These are phyloP conservation scores for Starmerella geochares DNA, from an alignment of 805 yeast species.

Conservation along the genomic window DNA sequence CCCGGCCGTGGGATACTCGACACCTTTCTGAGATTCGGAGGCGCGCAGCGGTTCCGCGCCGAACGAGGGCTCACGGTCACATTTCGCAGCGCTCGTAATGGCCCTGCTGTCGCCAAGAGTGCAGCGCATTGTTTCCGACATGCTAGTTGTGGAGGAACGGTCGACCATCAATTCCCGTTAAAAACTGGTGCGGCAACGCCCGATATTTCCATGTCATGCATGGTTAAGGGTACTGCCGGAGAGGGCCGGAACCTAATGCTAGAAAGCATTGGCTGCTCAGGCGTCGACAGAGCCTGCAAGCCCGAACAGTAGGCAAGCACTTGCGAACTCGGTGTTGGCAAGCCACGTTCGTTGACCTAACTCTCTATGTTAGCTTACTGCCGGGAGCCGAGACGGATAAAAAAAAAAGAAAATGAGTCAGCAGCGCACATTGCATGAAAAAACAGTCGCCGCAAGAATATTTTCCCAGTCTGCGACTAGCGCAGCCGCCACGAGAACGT, in stretches of 20 bases:
- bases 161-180: background rate
- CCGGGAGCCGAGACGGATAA: background rate
- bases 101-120: background rate
- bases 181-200: conserved; percentile 4
- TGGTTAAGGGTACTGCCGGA: conserved; percentile 3
- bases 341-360: too few relatives aligned
- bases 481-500: too few relatives aligned
- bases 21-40: background rate
- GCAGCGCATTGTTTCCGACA: background rate
- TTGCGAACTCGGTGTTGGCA: too few relatives aligned
- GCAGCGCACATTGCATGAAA: background rate
- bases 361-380: too few relatives aligned
- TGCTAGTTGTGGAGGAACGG: background rate
- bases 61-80: background rate
- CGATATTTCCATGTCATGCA: background rate
- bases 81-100: background rate
- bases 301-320: too few relatives aligned
- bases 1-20: background rate
- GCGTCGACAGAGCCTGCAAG: too few relatives aligned
- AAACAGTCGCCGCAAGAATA: too few relatives aligned
- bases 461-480: too few relatives aligned
- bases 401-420: background rate
- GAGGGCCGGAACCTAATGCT: background rate
- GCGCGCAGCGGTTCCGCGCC: background rate
- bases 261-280: background rate